phyloP scores from a whole-genome alignment of 306 rosid genomes.

The Amphicarpaea edgeworthii region DNA sequence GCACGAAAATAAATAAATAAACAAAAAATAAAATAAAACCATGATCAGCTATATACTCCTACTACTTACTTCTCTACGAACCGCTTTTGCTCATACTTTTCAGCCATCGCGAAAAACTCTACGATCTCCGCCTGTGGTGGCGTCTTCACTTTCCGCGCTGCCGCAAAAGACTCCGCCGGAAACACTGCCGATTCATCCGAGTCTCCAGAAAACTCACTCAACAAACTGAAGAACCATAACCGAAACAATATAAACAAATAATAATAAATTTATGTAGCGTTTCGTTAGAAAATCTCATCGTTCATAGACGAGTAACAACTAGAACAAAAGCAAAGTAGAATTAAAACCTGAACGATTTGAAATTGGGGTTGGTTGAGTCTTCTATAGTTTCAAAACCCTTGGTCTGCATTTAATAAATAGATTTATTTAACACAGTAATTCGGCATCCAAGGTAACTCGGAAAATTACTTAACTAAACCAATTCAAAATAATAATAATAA shows the following conservation, averaged over 20 bases:
- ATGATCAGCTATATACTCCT: neutral
- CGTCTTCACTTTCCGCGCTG: constrained; percentile 34
- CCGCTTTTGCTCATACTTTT: constrained; percentile 74
- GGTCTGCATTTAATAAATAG: constrained; percentile 55
- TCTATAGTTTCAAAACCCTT: constrained; percentile 66
- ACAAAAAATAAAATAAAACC: neutral
- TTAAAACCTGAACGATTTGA: constrained; percentile 63
- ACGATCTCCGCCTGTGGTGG: constrained; percentile 75
- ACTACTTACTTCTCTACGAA: constrained; percentile 80
- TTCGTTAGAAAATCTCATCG: constrained; percentile 32
- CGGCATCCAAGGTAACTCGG: neutral
- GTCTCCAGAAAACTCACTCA: constrained; percentile 58
- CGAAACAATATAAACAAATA: neutral
- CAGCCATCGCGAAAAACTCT: constrained; percentile 80
- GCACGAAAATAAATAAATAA: neutral
- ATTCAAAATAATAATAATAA: neutral
- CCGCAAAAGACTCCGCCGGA: constrained; percentile 36
- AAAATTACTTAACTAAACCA: neutral
- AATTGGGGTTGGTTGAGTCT: constrained; percentile 46
- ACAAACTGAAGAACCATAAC: constrained; percentile 37
- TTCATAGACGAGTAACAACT: neutral
- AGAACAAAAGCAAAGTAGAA: neutral
- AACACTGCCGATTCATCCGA: constrained; percentile 49
- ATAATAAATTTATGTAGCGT: neutral
- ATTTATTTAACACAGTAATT: constrained; percentile 20